Evolutionary conservation across 257 asterid genomes (phyloP).

Genomic region (Solanum chmielewskii): DNA sequence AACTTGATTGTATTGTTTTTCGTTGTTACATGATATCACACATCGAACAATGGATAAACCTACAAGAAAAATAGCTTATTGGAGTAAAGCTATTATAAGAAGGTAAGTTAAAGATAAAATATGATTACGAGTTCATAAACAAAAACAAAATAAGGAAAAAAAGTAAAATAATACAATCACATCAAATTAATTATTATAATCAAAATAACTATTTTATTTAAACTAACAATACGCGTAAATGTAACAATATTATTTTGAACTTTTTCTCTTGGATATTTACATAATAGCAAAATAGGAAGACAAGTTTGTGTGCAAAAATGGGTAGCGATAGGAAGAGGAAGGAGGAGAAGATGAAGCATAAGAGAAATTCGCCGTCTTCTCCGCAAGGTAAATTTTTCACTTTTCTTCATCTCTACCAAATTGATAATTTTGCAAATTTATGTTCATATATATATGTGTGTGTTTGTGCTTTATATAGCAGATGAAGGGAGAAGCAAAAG

Average conservation of each 20-base stretch:
- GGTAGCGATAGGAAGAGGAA: background rate
- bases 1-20: rapidly evolving
- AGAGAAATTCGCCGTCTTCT: background rate
- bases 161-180: rapidly evolving
- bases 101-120: background rate
- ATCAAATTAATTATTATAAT: too few relatives aligned
- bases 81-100: too few relatives aligned
- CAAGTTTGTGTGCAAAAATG: background rate
- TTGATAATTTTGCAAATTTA: background rate
- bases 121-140: background rate
- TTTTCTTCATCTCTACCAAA: background rate
- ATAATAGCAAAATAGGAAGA: background rate
- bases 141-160: rapidly evolving
- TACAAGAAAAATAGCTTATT: rapidly evolving
- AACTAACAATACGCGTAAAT: rapidly evolving
- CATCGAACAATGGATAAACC: background rate
- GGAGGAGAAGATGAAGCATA: background rate
- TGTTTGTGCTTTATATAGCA: background rate
- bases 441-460: background rate
- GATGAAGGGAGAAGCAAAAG: constrained; percentile 12
- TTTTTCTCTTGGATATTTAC: too few relatives aligned
- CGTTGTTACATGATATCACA: background rate
- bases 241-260: too few relatives aligned
- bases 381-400: background rate
- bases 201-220: background rate